Percentiles rank a stretch among this genome's conserved stretches.
Conservation (phyloP, 805 yeast genomes). For the Saccharomycopsis olivae region DNA sequence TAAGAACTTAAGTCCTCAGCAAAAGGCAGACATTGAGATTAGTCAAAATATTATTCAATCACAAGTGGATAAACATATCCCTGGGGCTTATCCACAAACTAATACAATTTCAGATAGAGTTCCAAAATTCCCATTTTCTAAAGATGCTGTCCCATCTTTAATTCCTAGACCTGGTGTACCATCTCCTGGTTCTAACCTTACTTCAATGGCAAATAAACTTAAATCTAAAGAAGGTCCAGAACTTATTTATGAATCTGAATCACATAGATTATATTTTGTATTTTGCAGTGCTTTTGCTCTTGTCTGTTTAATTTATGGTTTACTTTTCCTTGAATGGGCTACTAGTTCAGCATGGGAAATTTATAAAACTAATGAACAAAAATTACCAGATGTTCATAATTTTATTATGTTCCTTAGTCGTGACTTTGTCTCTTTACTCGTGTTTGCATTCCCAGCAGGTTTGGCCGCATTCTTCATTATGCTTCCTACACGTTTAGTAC, state of each 20-base stretch:
- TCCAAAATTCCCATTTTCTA: constrained; percentile 56
- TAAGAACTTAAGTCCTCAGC: too few relatives aligned
- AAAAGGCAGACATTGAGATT: too few relatives aligned
- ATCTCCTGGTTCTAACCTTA: constrained; percentile 46
- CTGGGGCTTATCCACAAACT: constrained; percentile 38
- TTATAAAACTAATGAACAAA: constrained; percentile 41
- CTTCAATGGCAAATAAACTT: constrained; percentile 51
- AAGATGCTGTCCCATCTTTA: constrained; percentile 53
- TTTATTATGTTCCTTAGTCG: constrained; percentile 26
- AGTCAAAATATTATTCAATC: constrained; percentile 8
- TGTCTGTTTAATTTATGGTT: constrained; percentile 58
- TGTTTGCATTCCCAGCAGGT: constrained; percentile 33
- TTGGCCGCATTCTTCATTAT: constrained; percentile 32
- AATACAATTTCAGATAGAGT: constrained; percentile 47
- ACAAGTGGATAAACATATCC: constrained; percentile 31
- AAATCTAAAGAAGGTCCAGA: constrained; percentile 48
- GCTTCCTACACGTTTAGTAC: constrained; percentile 59
- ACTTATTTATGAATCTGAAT: constrained; percentile 72
- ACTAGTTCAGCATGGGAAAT: constrained; percentile 39
- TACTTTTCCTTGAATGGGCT: constrained; percentile 49
- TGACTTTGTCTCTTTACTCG: constrained; percentile 26
- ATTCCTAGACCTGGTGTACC: constrained; percentile 75
- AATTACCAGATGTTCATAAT: constrained; percentile 31
- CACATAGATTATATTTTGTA: constrained; percentile 67
- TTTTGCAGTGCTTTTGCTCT: constrained; percentile 59